These are phyloP conservation scores for Boletus austroedulis DNA, from an alignment of 1,284 basidiomycete genomes.

Conservation along the genomic window DNA sequence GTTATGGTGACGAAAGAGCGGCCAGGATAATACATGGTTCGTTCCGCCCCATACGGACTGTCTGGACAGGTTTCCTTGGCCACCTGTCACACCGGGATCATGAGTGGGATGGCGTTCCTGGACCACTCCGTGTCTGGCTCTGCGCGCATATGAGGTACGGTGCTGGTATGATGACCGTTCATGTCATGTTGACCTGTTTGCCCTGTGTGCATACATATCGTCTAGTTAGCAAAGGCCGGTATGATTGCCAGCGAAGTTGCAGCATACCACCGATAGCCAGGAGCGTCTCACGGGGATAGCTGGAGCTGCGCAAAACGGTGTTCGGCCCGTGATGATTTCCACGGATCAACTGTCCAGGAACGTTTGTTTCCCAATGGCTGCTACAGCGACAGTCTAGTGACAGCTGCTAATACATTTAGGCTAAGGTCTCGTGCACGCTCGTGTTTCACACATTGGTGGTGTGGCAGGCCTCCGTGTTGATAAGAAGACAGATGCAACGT, in stretches of 20 bases:
- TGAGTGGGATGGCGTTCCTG: conserved; percentile 6
- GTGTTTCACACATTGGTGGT: background rate
- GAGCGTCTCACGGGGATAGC: background rate
- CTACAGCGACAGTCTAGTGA: background rate
- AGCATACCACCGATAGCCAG: background rate
- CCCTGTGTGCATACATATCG: background rate
- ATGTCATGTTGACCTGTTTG: background rate
- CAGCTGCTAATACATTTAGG: background rate
- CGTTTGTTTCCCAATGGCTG: background rate
- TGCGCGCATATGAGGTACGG: conserved; percentile 2
- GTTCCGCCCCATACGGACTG: conserved; percentile 11
- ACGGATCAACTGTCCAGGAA: conserved; percentile 23
- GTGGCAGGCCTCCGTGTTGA: conserved; percentile 8
- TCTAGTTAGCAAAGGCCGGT: background rate
- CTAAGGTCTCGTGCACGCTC: background rate
- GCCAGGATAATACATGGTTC: background rate
- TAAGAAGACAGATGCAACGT: conserved; percentile 8
- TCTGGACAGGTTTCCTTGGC: conserved; percentile 4
- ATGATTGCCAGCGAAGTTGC: background rate
- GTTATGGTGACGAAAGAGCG: background rate
- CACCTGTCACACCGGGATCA: background rate
- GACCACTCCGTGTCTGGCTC: background rate
- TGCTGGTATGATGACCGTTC: conserved; percentile 8
- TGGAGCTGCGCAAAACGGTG: background rate
- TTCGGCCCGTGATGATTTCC: background rate